Percentiles rank a stretch among this genome's conserved stretches.
These are phyloP conservation scores for Blastobotrys serpentis DNA, from an alignment of 1,139 yeast genomes.

Conservation along the genomic window DNA sequence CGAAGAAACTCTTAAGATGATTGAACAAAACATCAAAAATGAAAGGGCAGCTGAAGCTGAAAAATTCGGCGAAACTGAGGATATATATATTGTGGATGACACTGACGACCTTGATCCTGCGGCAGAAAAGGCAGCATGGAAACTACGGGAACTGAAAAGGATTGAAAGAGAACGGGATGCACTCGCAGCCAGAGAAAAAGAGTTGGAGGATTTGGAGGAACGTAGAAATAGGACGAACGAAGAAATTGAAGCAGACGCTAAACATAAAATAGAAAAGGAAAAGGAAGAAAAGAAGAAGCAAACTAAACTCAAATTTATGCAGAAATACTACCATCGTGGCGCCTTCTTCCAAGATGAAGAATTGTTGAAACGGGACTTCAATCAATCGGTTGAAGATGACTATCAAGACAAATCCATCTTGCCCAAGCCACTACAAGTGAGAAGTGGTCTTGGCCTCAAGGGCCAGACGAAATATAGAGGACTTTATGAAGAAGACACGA, in stretches of 20 bases:
- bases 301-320: constrained; percentile 28
- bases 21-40: constrained; percentile 24
- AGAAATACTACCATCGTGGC: constrained; percentile 38
- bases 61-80: constrained; percentile 25
- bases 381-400: constrained; percentile 33
- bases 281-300: constrained; percentile 18
- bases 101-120: constrained; percentile 56
- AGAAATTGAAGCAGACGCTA: constrained; percentile 28
- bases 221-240: constrained; percentile 37
- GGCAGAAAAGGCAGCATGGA: constrained; percentile 49
- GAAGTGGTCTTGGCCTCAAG: constrained; percentile 31
- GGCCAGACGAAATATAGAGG: constrained; percentile 31
- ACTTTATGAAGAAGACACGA: constrained; percentile 34
- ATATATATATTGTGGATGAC: constrained; percentile 47
- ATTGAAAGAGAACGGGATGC: constrained; percentile 45
- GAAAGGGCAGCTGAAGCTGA: constrained; percentile 23
- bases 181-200: constrained; percentile 42
- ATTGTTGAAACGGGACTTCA: constrained; percentile 36
- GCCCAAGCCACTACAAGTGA: constrained; percentile 35
- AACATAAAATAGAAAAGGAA: constrained; percentile 19
- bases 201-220: constrained; percentile 42
- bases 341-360: constrained; percentile 41
- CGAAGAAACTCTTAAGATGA: constrained; percentile 26
- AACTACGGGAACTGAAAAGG: constrained; percentile 44
- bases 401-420: constrained; percentile 33